Percentiles rank a stretch among this genome's conserved stretches.
Evolutionary conservation across 2,329 filamentous ascomycete species (phyloP).

Genomic region (Thielaviopsis ethacetica): DNA sequence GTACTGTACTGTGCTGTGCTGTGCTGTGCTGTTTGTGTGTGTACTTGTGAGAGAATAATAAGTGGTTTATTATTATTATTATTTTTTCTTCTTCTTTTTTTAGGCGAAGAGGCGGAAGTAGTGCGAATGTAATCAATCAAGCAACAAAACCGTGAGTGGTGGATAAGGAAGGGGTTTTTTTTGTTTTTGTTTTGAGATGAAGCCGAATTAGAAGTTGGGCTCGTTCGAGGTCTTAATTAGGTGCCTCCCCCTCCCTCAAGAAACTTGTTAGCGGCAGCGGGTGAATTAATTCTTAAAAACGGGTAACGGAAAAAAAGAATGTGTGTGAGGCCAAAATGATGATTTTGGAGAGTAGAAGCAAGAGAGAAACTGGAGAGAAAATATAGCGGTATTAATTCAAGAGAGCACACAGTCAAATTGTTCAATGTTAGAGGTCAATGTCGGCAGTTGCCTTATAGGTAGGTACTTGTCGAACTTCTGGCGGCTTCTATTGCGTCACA

Average conservation of each 20-base stretch:
- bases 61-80: no score
- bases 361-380: background rate
- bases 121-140: no score
- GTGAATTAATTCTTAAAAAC: background rate
- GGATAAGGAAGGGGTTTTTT: background rate
- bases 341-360: background rate
- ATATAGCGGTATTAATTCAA: background rate
- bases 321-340: no score
- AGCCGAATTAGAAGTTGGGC: no score
- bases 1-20: background rate
- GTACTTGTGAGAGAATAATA: no score
- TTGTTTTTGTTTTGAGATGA: no score
- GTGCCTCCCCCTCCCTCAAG: background rate
- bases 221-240: background rate
- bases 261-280: background rate
- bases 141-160: background rate
- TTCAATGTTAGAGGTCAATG: no score
- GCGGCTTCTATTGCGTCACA: background rate
- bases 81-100: no score
- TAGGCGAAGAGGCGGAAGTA: no score
- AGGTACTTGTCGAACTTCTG: background rate
- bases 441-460: background rate
- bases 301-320: background rate
- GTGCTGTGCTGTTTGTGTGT: no score
- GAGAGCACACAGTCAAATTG: no score